Evolutionary conservation across 2,329 filamentous ascomycete genomes (phyloP), one percentile per base, ranked within the genome.

Genomic region (Penicillium sp.): DNA sequence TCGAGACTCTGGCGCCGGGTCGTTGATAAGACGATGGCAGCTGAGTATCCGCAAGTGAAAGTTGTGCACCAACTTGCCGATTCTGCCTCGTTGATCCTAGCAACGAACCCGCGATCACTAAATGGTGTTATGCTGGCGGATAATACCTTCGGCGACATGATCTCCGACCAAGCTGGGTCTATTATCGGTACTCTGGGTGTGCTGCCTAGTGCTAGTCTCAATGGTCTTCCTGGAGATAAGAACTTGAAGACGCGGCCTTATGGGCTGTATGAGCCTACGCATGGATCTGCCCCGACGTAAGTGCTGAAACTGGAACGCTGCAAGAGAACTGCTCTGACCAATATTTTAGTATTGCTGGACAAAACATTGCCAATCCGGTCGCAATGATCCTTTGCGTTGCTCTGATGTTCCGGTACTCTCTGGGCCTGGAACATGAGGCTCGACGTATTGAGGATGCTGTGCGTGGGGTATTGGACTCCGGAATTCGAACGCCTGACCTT

Each of bases 251-350:
- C 79, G 59, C 84, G 80, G 66, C 87, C 88, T 67, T 92, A 91
- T 67, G 90, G 89, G 49, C 88, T 95, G 61, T 96, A 95, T 70
- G 91, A 96, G 78, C 91, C 91, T 8, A 95, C 95, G 55, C 90
- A 96, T 72, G 90, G 69, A 12, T 71, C 69, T 29, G 70, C 66
- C n/a, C 68, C 69, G 28, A 65, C 59, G 65, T 71, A 56, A 52
- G 66, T 60, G 13, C 18, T 10, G 16, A 29, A 34, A 1, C 1
- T 7, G 22, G 8, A 25, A 29, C 11, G 9, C 9, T 12, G 4
- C 1, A 25, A 11, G 8, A n/a, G 8, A 13, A 11, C 19, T 3
- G 2, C 27, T 18, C 53, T 60, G 13, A 60, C 19, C 14, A 4
- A n/a, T n/a, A 4, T 10, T 27, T n/a, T 38, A 89, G 95, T 61